phyloP scores from a whole-genome alignment of 2,329 filamentous ascomycete genomes.

The Massarina eburnea region DNA sequence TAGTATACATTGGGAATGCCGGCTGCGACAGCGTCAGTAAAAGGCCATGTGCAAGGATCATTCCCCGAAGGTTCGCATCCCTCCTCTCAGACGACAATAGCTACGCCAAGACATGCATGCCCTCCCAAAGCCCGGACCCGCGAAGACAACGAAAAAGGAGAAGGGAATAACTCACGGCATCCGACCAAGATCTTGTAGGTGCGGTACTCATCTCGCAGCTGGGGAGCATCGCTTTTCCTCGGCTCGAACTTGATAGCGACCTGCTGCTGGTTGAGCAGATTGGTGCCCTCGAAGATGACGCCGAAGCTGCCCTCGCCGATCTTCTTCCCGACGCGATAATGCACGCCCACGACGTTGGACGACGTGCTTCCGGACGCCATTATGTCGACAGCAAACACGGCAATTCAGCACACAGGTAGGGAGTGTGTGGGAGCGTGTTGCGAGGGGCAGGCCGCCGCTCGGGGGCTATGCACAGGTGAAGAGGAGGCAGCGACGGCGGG shows the following conservation, averaged over 20 bases:
- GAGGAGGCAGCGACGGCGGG: slow-evolving; percentile 8
- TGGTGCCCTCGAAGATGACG: slow-evolving; percentile 98
- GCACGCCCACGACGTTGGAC: slow-evolving; percentile 96
- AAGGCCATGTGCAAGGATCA: not conserved
- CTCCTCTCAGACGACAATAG: no score
- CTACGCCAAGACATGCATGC: no score
- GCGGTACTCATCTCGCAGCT: slow-evolving; percentile 95
- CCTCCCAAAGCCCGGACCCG: no score
- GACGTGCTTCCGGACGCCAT: slow-evolving; percentile 90
- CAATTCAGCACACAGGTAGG: slow-evolving; percentile 2
- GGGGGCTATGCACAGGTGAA: slow-evolving; percentile 17
- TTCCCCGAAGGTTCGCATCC: not conserved
- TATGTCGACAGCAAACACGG: slow-evolving; percentile 17
- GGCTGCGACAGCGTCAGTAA: slow-evolving; percentile 59
- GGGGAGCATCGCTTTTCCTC: slow-evolving; percentile 96
- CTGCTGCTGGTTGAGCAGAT: slow-evolving; percentile 97
- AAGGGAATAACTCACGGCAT: slow-evolving; percentile 74
- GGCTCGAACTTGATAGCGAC: slow-evolving; percentile 99
- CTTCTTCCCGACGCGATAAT: slow-evolving; percentile 99
- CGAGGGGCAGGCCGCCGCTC: slow-evolving; percentile 18
- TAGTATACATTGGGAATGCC: slow-evolving; percentile 99
- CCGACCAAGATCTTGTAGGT: slow-evolving; percentile 99
- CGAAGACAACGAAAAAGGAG: slow-evolving; percentile 13
- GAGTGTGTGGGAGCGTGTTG: slow-evolving; percentile 8
- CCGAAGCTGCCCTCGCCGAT: slow-evolving; percentile 98